A percentile compares a stretch with the other conserved stretches of the same genome.
These are phyloP conservation scores for Cichorium intybus DNA, from an alignment of 140 eudicot genomes.

Conservation along the genomic window DNA sequence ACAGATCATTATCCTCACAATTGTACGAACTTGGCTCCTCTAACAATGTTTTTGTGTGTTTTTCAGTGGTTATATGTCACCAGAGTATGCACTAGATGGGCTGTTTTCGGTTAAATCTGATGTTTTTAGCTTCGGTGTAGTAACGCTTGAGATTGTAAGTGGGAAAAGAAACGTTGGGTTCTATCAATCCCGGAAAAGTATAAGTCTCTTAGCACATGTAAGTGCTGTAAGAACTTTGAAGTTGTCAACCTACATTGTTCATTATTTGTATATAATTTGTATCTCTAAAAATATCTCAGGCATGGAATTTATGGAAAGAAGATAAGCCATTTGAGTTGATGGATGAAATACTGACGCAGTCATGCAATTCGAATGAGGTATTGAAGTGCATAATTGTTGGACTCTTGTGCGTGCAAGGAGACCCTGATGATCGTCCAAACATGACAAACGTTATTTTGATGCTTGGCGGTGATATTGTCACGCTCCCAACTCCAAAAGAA, in stretches of 20 bases:
- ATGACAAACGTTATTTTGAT: slow-evolving; percentile 51
- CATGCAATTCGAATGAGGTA: slow-evolving; percentile 38
- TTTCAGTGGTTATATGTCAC: slow-evolving; percentile 48
- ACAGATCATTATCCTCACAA: no score
- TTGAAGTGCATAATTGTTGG: slow-evolving; percentile 53
- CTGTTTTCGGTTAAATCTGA: slow-evolving; percentile 40
- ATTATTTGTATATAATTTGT: neutral
- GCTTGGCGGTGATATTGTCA: slow-evolving; percentile 42
- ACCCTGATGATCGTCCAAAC: slow-evolving; percentile 60
- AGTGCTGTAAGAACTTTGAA: slow-evolving; percentile 13
- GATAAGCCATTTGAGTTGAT: slow-evolving; percentile 37
- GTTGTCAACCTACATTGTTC: neutral
- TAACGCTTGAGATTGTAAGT: slow-evolving; percentile 45
- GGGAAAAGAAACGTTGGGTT: slow-evolving; percentile 34
- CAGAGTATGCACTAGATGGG: slow-evolving; percentile 52
- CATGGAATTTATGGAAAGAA: slow-evolving; percentile 61
- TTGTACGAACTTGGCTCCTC: no score
- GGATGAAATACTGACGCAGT: slow-evolving; percentile 40
- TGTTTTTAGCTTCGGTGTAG: slow-evolving; percentile 55
- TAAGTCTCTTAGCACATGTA: slow-evolving; percentile 45
- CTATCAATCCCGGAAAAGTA: neutral
- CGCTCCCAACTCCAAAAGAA: slow-evolving; percentile 45
- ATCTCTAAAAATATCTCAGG: slow-evolving; percentile 23
- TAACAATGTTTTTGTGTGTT: no score
- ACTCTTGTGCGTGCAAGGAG: slow-evolving; percentile 67